Percentiles rank a stretch among this genome's conserved stretches.
Conservation (phyloP, 148 eudicot species). For the Chenopodium berlandieri region DNA sequence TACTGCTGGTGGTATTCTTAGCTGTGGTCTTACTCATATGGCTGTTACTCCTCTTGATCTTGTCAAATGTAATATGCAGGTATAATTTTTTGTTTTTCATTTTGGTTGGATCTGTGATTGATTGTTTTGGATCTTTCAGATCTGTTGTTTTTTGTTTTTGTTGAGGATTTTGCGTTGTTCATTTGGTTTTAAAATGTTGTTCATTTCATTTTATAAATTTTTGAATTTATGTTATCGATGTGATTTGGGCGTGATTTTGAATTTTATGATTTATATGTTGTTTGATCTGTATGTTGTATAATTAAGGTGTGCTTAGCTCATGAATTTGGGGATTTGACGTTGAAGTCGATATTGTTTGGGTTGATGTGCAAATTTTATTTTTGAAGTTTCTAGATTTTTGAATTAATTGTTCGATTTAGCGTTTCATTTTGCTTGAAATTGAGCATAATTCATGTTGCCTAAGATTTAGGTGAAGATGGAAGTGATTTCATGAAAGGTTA, state of each 20-base stretch:
- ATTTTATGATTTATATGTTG: background rate
- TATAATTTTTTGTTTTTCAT: conserved; percentile 8
- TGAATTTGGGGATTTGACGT: background rate
- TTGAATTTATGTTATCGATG: no score
- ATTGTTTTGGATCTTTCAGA: conserved; percentile 26
- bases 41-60: conserved; percentile 81
- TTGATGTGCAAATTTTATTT: no score
- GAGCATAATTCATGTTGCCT: background rate
- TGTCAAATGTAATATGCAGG: conserved; percentile 88
- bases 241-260: background rate
- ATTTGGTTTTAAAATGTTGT: background rate
- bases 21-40: conserved; percentile 72
- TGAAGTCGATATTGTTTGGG: no score
- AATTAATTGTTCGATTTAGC: background rate
- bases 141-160: conserved; percentile 2
- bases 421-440: background rate
- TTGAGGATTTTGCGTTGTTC: background rate
- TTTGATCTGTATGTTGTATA: conserved; percentile 6
- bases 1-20: conserved; percentile 52
- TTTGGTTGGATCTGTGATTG: conserved; percentile 17
- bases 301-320: background rate
- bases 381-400: no score
- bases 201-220: no score
- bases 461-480: background rate
- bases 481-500: background rate